These are phyloP conservation scores for Sporothrix luriei DNA, from an alignment of 2,329 filamentous ascomycete species.

Conservation along the genomic window DNA sequence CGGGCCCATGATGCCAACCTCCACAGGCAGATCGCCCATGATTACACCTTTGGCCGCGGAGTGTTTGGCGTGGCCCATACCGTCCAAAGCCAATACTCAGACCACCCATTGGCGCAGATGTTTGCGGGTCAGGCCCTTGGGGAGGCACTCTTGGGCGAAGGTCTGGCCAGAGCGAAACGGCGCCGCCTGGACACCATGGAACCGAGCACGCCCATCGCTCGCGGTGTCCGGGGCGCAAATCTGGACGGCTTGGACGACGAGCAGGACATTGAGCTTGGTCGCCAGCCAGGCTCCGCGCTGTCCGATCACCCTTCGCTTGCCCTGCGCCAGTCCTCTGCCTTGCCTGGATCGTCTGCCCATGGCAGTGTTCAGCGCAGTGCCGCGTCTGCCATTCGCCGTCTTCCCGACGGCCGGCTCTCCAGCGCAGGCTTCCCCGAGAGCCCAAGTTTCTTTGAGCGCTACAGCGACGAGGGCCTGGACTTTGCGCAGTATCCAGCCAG, in stretches of 20 bases:
- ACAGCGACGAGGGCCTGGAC: slow-evolving; percentile 34
- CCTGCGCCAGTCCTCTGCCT: slow-evolving; percentile 52
- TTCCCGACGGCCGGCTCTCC: slow-evolving; percentile 44
- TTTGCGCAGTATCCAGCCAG: slow-evolving; percentile 4
- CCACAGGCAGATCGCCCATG: slow-evolving; percentile 31
- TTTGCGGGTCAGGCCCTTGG: slow-evolving; percentile 34
- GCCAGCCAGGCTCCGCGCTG: slow-evolving; percentile 66
- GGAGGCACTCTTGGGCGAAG: slow-evolving; percentile 27
- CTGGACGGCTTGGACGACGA: slow-evolving; percentile 38
- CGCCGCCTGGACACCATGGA: background rate
- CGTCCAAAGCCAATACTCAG: background rate
- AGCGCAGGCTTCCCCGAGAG: slow-evolving; percentile 31
- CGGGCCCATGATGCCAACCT: slow-evolving; percentile 25
- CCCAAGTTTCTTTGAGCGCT: slow-evolving; percentile 36
- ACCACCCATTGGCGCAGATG: slow-evolving; percentile 32
- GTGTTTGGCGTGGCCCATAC: slow-evolving; percentile 34
- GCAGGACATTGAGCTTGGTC: slow-evolving; percentile 61
- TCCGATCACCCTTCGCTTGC: slow-evolving; percentile 61
- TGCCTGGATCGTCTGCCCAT: slow-evolving; percentile 49
- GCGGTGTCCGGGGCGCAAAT: background rate
- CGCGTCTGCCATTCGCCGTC: slow-evolving; percentile 42
- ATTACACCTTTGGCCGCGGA: slow-evolving; percentile 35
- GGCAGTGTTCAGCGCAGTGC: slow-evolving; percentile 40
- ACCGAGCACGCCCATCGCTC: slow-evolving; percentile 33
- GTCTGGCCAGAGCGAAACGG: slow-evolving; percentile 36